Evolutionary conservation across 129 eudicot genomes (phyloP), one percentile per base, ranked within the genome.

Genomic region (Pulicaria dysenterica): DNA sequence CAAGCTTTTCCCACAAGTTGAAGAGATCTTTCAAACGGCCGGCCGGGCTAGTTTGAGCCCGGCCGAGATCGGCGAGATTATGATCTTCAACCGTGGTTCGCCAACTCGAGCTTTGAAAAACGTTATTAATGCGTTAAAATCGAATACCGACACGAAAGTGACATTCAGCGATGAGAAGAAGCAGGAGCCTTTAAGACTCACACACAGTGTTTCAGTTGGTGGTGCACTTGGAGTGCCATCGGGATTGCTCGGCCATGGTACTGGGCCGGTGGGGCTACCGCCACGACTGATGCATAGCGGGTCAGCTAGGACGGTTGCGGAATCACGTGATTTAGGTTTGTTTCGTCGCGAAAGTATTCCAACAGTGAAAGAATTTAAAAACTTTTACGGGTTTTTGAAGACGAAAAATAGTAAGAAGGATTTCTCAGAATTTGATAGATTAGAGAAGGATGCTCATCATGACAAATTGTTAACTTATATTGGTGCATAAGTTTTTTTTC

Each of bases 51-150:
- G 83, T 39, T 67, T 93, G 68, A 93, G 87, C 65, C 96, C 92
- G 58, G 96, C 98, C 5, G 96, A 89, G 81, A 81, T 93, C n/a
- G 82, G 98, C 0, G 98, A 93, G 61, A 84, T 93, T 42, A 89
- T 93, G 98, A 84, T 93, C 4, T 78, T 87, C 9, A 93, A 93
- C 64, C 88, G 96, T 11, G 82, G 85, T 44, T 93, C 96, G 0
- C 95, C 98, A 0, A 93, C 85, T 14, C 81, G 96, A 45, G 96
- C 98, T 7, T 7, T 93, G 37, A 93, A 87, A 64, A 67, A 83
- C 8, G 88, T 93, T 4, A 87, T 93, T 45, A 75, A 70, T 8
- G 87, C 96, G 3, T 49, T 87, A 50, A 87, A 85, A 40, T 77
- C 77, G 0, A 77, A 81, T 44, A 69, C 41, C 1, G 89, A 78